These are phyloP conservation scores for Westerdykella ornata DNA, from an alignment of 2,329 filamentous ascomycete species.

Conservation along the genomic window DNA sequence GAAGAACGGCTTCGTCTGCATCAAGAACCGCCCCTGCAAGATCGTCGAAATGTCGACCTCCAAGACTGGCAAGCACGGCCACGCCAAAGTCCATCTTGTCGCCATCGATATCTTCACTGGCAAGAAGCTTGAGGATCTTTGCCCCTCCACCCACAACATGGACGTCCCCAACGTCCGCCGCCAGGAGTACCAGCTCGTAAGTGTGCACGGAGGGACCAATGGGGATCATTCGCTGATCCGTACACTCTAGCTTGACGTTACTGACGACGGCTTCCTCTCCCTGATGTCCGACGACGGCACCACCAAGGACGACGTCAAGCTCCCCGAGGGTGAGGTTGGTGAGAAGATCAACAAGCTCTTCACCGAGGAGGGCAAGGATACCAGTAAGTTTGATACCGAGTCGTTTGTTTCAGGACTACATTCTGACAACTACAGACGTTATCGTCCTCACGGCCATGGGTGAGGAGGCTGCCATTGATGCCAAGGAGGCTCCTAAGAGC, in stretches of 20 bases:
- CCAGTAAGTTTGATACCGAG: slow-evolving; percentile 60
- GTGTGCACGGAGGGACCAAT: slow-evolving; percentile 35
- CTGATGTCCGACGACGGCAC: slow-evolving; percentile 82
- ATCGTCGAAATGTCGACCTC: slow-evolving; percentile 99
- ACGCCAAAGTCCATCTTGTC: slow-evolving; percentile 99
- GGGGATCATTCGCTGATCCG: slow-evolving; percentile 14
- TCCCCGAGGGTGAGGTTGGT: slow-evolving; percentile 84
- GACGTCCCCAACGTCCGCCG: slow-evolving; percentile 92
- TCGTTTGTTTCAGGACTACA: background rate
- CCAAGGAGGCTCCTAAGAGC: slow-evolving; percentile 74
- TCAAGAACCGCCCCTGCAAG: slow-evolving; percentile 99
- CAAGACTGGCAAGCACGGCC: slow-evolving; percentile 99
- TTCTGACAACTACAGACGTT: slow-evolving; percentile 57
- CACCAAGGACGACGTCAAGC: slow-evolving; percentile 90
- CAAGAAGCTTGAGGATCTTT: slow-evolving; percentile 99
- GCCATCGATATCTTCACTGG: slow-evolving; percentile 98
- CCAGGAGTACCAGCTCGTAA: slow-evolving; percentile 89
- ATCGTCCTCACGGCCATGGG: slow-evolving; percentile 93
- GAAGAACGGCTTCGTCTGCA: slow-evolving; percentile 98
- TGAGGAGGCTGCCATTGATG: slow-evolving; percentile 85
- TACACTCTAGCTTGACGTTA: slow-evolving; percentile 67
- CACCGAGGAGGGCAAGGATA: slow-evolving; percentile 79
- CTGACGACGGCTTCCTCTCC: slow-evolving; percentile 89
- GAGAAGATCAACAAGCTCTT: slow-evolving; percentile 80
- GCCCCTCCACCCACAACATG: slow-evolving; percentile 95